Conservation (phyloP, 208 protist species). For the Crithidia sp. region DNA sequence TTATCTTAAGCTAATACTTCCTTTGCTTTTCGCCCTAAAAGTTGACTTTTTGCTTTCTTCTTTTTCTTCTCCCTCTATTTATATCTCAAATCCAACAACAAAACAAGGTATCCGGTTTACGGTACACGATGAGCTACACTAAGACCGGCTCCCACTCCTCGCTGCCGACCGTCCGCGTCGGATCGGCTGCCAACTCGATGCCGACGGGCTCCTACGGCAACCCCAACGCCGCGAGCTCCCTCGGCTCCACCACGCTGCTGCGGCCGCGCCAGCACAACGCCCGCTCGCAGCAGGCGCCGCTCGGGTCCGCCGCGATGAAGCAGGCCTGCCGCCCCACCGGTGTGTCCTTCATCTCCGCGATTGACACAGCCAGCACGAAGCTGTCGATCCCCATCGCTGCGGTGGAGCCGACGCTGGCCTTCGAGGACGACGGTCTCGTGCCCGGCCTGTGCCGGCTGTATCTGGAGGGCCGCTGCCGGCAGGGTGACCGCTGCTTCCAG, state of each 20-base stretch:
- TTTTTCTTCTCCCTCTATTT: conserved; percentile 10
- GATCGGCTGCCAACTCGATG: conserved; percentile 16
- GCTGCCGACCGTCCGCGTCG: conserved; percentile 19
- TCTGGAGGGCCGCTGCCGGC: conserved; percentile 77
- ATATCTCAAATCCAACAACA: neutral
- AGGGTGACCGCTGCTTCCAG: conserved; percentile 75
- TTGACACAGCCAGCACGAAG: conserved; percentile 87
- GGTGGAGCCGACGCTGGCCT: conserved; percentile 73
- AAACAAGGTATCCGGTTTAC: neutral
- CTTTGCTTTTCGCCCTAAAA: neutral
- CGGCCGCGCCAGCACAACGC: conserved; percentile 18
- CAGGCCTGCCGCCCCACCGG: neutral
- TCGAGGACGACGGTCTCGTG: conserved; percentile 80
- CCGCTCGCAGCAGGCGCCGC: conserved; percentile 1
- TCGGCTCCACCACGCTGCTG: conserved; percentile 24
- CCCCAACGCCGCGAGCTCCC: conserved; percentile 20
- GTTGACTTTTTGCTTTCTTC: neutral
- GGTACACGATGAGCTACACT: conserved; percentile 23
- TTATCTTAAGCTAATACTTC: no score
- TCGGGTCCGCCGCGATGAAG: neutral
- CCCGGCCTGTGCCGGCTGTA: conserved; percentile 84
- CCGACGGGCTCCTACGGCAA: conserved; percentile 13
- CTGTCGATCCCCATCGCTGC: conserved; percentile 69
- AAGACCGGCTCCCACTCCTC: conserved; percentile 16
- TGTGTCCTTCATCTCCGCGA: conserved; percentile 53